A percentile compares a stretch with the other conserved stretches of the same genome.
Conservation (phyloP, 2,329 filamentous ascomycete species). For the Colletotrichum tropicale region DNA sequence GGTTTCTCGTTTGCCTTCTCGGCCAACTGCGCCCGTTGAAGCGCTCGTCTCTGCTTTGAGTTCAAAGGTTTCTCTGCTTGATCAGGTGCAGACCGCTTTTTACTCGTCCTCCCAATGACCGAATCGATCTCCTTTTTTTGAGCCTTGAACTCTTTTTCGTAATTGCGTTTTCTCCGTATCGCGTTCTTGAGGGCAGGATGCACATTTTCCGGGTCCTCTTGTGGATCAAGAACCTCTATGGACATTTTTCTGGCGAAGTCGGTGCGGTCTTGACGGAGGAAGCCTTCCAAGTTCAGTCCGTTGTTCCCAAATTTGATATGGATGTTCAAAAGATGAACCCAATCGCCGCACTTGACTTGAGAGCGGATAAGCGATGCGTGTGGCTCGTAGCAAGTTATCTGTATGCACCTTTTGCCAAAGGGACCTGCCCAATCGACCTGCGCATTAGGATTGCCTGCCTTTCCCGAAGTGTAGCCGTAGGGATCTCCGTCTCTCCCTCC, state of each 20-base stretch:
- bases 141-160: slow-evolving; percentile 54
- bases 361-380: slow-evolving; percentile 66
- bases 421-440: slow-evolving; percentile 71
- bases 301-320: slow-evolving; percentile 65
- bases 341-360: slow-evolving; percentile 61
- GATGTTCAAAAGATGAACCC: slow-evolving; percentile 74
- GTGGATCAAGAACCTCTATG: slow-evolving; percentile 54
- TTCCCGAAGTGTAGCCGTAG: slow-evolving; percentile 54
- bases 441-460: slow-evolving; percentile 19
- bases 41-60: slow-evolving; percentile 25
- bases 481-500: slow-evolving; percentile 52
- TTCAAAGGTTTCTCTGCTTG: slow-evolving; percentile 22
- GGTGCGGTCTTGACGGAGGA: slow-evolving; percentile 65
- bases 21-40: background rate
- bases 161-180: slow-evolving; percentile 67
- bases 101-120: slow-evolving; percentile 14
- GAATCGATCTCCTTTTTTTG: slow-evolving; percentile 39
- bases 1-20: slow-evolving; percentile 26
- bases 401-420: slow-evolving; percentile 72
- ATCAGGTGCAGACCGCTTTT: slow-evolving; percentile 20
- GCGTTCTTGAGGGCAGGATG: slow-evolving; percentile 60
- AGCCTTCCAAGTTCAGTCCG: slow-evolving; percentile 70
- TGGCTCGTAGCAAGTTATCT: slow-evolving; percentile 72
- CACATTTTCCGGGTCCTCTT: slow-evolving; percentile 43
- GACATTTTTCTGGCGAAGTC: slow-evolving; percentile 53